Percentiles rank a stretch among this genome's conserved stretches.
Evolutionary conservation across 768 basidiomycete genomes (phyloP).

Genomic region (Suillus decipiens): DNA sequence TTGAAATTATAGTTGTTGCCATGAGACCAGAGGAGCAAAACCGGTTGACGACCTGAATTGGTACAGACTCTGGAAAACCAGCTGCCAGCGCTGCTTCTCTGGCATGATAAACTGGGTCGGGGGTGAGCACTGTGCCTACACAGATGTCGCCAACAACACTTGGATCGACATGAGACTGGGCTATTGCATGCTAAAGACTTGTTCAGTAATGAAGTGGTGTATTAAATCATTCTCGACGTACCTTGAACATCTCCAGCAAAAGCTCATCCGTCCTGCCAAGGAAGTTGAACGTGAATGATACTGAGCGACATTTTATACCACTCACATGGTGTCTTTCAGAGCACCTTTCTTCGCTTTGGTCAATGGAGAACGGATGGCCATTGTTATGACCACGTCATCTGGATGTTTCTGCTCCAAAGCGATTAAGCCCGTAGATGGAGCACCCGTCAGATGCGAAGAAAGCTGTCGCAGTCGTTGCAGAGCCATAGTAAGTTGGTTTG

Average conservation of each 20-base stretch:
- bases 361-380: slow-evolving; percentile 76
- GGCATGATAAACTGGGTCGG: slow-evolving; percentile 67
- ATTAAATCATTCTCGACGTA: slow-evolving; percentile 22
- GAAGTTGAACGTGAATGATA: slow-evolving; percentile 15
- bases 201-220: neutral
- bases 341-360: slow-evolving; percentile 80
- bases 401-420: slow-evolving; percentile 58
- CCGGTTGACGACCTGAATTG: slow-evolving; percentile 73
- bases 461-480: slow-evolving; percentile 73
- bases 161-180: slow-evolving; percentile 61
- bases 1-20: slow-evolving; percentile 76
- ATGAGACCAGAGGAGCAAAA: slow-evolving; percentile 89
- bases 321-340: slow-evolving; percentile 67
- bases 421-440: slow-evolving; percentile 43
- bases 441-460: slow-evolving; percentile 53
- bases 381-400: slow-evolving; percentile 82
- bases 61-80: slow-evolving; percentile 77
- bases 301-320: slow-evolving; percentile 6
- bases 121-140: slow-evolving; percentile 74
- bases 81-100: slow-evolving; percentile 77
- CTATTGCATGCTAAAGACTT: slow-evolving; percentile 53
- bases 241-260: slow-evolving; percentile 81
- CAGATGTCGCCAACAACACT: slow-evolving; percentile 72
- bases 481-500: slow-evolving; percentile 13
- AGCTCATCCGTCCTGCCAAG: slow-evolving; percentile 69